Conservation (phyloP, 2,329 filamentous ascomycete species). For the Fusarium nodosum region DNA sequence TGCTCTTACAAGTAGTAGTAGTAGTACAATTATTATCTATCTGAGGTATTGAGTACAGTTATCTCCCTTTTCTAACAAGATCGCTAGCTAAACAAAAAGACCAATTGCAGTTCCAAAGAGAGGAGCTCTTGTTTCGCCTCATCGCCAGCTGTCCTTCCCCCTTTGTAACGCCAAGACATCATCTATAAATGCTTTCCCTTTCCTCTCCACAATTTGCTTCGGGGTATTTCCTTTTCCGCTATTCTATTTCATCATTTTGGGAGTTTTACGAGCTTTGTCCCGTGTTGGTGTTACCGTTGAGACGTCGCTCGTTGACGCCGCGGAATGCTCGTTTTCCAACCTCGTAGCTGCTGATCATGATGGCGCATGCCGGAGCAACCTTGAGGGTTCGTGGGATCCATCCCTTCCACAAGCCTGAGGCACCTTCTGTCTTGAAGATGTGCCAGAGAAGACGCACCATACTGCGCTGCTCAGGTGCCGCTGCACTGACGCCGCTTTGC, state of each 20-base stretch:
- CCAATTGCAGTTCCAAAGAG: constrained; percentile 24
- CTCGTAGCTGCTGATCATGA: constrained; percentile 99
- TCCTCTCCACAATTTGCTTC: not conserved
- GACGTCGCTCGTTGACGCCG: constrained; percentile 72
- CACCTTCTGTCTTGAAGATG: constrained; percentile 89
- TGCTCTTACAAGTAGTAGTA: constrained; percentile 13
- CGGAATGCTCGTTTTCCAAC: constrained; percentile 91
- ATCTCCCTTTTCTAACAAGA: constrained; percentile 34
- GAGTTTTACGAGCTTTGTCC: constrained; percentile 20
- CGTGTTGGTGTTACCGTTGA: constrained; percentile 14
- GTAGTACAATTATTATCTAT: constrained; percentile 48
- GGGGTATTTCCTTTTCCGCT: constrained; percentile 28
- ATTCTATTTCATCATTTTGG: constrained; percentile 11
- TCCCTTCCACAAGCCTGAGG: constrained; percentile 85
- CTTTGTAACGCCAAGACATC: constrained; percentile 42
- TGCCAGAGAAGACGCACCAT: constrained; percentile 90
- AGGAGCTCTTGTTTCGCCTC: constrained; percentile 31
- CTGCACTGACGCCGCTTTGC: constrained; percentile 49
- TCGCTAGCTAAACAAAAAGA: constrained; percentile 26
- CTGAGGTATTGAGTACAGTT: constrained; percentile 36
- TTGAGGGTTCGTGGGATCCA: constrained; percentile 94
- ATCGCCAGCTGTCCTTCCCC: constrained; percentile 10
- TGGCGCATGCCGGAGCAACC: constrained; percentile 95
- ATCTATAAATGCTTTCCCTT: constrained; percentile 29
- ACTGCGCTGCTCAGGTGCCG: constrained; percentile 77